phyloP scores from a whole-genome alignment of 306 rosid genomes.

The Malus sylvestris region DNA sequence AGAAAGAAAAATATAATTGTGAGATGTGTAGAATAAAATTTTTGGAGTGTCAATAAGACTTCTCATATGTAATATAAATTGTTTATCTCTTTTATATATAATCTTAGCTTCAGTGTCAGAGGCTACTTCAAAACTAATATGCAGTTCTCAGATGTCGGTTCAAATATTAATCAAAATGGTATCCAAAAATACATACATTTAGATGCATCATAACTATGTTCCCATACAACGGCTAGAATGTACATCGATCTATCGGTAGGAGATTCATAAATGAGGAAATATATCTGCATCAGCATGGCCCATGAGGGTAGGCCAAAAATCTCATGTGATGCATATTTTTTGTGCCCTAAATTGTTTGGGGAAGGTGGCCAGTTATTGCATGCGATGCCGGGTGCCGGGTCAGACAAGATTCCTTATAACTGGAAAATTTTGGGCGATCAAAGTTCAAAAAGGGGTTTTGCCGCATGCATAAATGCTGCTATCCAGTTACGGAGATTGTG shows the following conservation, averaged over 20 bases:
- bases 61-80: neutral
- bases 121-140: constrained; percentile 1
- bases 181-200: neutral
- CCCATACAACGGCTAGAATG: neutral
- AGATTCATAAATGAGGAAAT: neutral
- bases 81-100: too few species aligned
- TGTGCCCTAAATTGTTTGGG: neutral
- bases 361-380: neutral
- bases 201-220: neutral
- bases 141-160: neutral
- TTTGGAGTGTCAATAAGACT: too few species aligned
- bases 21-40: too few species aligned
- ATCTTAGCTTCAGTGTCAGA: neutral
- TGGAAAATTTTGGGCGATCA: neutral
- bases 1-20: too few species aligned
- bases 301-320: constrained; percentile 1
- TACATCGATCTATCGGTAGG: neutral
- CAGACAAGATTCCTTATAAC: neutral
- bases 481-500: neutral
- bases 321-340: neutral
- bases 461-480: neutral
- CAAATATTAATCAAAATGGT: neutral
- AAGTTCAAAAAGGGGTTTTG: neutral
- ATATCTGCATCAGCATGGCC: too few species aligned
- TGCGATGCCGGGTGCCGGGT: constrained; percentile 10